Base-by-base conservation (phyloP, 345 rosid species). In the Linum usitatissimum region DNA sequence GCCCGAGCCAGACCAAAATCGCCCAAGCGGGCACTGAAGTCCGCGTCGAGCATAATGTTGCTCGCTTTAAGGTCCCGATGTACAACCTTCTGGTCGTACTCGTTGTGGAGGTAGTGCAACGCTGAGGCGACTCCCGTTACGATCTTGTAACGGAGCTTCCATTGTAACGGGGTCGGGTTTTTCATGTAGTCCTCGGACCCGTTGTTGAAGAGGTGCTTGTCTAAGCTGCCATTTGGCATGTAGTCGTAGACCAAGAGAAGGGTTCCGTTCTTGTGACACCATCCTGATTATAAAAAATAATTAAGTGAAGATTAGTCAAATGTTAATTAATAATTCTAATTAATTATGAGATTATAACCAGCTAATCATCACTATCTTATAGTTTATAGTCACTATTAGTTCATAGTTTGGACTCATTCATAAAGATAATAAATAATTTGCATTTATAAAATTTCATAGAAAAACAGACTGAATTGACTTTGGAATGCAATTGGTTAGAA, bases 1-100 rank as follows among this genome's bases (percentile, higher is more conserved):
- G 85, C 85, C 0, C 81, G 80, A 0, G 84, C 87, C 54, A 85
- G 66, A 2, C 84, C 84, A 10, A 85, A 85, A 66, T 85, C 87
- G 0, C 91, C 87, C 0, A 85, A 76, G 1, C 83, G 80, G 7
- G 87, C 85, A 20, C 82, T 79, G 80, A 80, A 83, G 40, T 75
- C 18, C 9, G 77, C 40, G 64, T 85, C 91, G 19, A 85, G 72
- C 78, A 85, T 61, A 30, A 85, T 68, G 70, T 85, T 85, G 68
- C 87, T 85, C 30, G 84, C 87, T 56, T 85, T 85, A 40, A 85
- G 87, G 80, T 83, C 87, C 2, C 83, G 77, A 61, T 85, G 87
- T 59, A 82, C 78, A 56, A 85, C 91, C 60, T 60, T 82, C 45
- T 82, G 79, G 61, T 82, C 86, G 28, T 76, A 85, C 60, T 82